Percentiles rank a stretch among this genome's conserved stretches.
Evolutionary conservation across 2,329 filamentous ascomycete genomes (phyloP).

Genomic region (Fusarium subtropicale): DNA sequence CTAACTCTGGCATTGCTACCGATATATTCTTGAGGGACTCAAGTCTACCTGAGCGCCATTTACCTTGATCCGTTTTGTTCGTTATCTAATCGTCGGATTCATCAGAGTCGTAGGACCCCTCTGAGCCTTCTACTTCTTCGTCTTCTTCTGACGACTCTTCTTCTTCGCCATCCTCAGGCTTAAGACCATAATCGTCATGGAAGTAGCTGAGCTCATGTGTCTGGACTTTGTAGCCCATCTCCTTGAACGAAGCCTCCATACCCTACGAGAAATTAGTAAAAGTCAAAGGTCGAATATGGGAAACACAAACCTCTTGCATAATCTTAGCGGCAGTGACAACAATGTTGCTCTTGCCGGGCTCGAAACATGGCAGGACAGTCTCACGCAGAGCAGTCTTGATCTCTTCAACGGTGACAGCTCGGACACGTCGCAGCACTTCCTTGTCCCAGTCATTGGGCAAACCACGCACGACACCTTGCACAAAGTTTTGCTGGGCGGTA

Average conservation of each 20-base stretch:
- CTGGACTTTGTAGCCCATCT: conserved; percentile 82
- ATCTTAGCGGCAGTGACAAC: conserved; percentile 89
- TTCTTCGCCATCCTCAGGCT: conserved; percentile 71
- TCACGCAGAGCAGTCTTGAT: conserved; percentile 80
- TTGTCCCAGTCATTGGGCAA: conserved; percentile 82
- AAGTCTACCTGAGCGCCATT: conserved; percentile 28
- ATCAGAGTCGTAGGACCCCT: conserved; percentile 49
- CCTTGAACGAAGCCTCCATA: conserved; percentile 78
- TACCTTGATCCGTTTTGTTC: not conserved
- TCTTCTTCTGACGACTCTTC: conserved; percentile 63
- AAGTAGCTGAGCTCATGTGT: conserved; percentile 81
- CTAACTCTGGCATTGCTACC: conserved; percentile 40
- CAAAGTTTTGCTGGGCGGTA: conserved; percentile 86
- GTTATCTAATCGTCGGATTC: conserved; percentile 45
- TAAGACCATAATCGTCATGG: conserved; percentile 89
- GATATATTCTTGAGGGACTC: conserved; percentile 23
- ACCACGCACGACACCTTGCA: conserved; percentile 81
- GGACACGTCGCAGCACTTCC: conserved; percentile 79
- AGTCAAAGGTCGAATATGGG: too few relatives aligned
- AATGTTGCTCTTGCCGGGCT: conserved; percentile 82
- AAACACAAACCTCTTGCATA: conserved; percentile 79
- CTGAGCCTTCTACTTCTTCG: conserved; percentile 50
- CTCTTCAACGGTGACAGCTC: conserved; percentile 79
- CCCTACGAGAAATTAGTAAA: conserved; percentile 62
- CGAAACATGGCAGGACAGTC: conserved; percentile 83